Conservation (phyloP, 1,284 basidiomycete genomes). For the Cryptococcus jaspeensis region DNA sequence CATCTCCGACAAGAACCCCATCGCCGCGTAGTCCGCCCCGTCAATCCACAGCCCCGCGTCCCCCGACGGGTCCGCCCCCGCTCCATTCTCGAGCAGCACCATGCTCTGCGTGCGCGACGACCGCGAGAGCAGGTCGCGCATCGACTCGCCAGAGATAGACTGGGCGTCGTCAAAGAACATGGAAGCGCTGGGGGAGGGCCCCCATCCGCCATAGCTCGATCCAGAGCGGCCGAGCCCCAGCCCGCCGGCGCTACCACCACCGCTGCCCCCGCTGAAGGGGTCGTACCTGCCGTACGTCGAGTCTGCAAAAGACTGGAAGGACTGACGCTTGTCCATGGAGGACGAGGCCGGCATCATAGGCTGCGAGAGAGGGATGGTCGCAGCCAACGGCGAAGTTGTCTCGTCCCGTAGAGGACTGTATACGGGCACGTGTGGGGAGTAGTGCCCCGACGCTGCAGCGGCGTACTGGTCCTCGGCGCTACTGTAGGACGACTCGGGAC, state of each 20-base stretch:
- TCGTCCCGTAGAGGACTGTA: background rate
- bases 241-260: conserved; percentile 5
- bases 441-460: background rate
- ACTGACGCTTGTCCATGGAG: conserved; percentile 14
- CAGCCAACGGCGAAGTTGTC: background rate
- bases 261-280: conserved; percentile 26
- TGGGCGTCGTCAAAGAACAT: conserved; percentile 34
- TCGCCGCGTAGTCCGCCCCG: conserved; percentile 65
- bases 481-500: background rate
- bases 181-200: conserved; percentile 28
- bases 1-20: conserved; percentile 66
- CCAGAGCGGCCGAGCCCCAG: background rate
- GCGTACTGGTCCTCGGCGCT: conserved; percentile 4
- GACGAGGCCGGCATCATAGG: conserved; percentile 2
- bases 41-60: conserved; percentile 59
- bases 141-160: conserved; percentile 31
- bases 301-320: conserved; percentile 31
- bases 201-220: no score
- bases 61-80: conserved; percentile 16
- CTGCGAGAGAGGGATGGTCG: background rate
- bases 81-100: conserved; percentile 39
- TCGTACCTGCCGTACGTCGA: conserved; percentile 36
- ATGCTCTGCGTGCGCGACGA: conserved; percentile 40
- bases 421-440: background rate
- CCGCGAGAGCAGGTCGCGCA: conserved; percentile 22